phyloP scores from a whole-genome alignment of 192 early-diverging fungal genomes.

The Haplosporangium gracile region DNA sequence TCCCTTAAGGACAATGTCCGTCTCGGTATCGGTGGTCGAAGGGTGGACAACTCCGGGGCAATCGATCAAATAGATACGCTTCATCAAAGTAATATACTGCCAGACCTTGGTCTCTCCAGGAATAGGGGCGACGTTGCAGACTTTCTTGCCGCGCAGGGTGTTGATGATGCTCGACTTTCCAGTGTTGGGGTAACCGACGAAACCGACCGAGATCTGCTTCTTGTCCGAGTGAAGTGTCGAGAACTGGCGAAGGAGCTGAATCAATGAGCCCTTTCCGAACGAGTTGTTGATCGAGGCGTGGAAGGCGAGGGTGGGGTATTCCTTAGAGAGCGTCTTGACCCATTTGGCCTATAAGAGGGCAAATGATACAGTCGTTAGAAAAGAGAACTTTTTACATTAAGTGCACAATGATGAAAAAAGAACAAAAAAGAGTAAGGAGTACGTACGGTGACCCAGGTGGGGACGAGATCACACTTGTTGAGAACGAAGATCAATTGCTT shows the following conservation, averaged over 20 bases:
- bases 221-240: conserved; percentile 94
- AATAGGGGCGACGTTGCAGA: conserved; percentile 98
- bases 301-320: conserved; percentile 97
- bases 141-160: conserved; percentile 94
- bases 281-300: conserved; percentile 98
- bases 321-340: conserved; percentile 91
- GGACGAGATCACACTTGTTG: conserved; percentile 99
- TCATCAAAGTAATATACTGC: conserved; percentile 99
- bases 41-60: conserved; percentile 98
- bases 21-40: conserved; percentile 87
- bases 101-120: conserved; percentile 99
- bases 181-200: conserved; percentile 98
- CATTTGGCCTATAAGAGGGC: conserved; percentile 78
- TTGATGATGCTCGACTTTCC: conserved; percentile 99
- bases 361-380: not conserved
- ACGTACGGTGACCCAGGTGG: conserved; percentile 95
- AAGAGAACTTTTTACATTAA: not conserved
- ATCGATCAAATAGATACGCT: conserved; percentile 98
- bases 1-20: conserved; percentile 97
- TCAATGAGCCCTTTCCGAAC: conserved; percentile 98
- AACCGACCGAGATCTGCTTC: conserved; percentile 98
- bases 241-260: conserved; percentile 98
- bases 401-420: conserved; percentile 1
- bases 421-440: not conserved
- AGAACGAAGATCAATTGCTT: conserved; percentile 97